These are phyloP conservation scores for Roridomyces roridus DNA, from an alignment of 768 basidiomycete species.

Conservation along the genomic window DNA sequence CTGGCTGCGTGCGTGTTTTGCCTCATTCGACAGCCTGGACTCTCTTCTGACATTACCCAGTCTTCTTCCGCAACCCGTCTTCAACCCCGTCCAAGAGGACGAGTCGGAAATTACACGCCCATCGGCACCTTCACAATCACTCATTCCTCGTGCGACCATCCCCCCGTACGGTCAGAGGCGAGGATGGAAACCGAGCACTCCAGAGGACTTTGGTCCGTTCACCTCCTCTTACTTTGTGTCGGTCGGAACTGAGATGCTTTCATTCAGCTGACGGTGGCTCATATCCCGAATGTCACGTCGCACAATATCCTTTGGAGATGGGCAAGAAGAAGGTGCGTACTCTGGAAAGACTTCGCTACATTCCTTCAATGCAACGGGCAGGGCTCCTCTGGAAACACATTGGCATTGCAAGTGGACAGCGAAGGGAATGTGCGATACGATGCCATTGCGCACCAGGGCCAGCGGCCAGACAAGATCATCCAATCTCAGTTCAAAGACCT, in stretches of 20 bases:
- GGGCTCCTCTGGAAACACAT: constrained; percentile 92
- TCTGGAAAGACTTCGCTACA: neutral
- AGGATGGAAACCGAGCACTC: constrained; percentile 85
- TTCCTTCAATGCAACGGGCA: constrained; percentile 35
- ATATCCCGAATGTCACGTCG: constrained; percentile 94
- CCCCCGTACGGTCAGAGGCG: constrained; percentile 88
- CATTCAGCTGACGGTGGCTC: constrained; percentile 79
- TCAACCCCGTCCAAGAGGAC: constrained; percentile 63
- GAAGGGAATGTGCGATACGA: constrained; percentile 98
- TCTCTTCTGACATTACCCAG: constrained; percentile 43
- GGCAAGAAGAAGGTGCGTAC: constrained; percentile 88
- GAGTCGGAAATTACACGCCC: constrained; percentile 57
- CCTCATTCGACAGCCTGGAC: neutral
- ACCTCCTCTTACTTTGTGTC: neutral
- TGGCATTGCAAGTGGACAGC: constrained; percentile 94
- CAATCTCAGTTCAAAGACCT: constrained; percentile 99
- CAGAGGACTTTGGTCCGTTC: constrained; percentile 81
- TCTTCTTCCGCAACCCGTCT: constrained; percentile 69
- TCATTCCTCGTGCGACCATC: constrained; percentile 58
- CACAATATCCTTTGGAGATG: constrained; percentile 96
- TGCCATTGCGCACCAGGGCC: constrained; percentile 95
- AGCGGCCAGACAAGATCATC: constrained; percentile 82
- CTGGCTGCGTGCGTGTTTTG: constrained; percentile 71
- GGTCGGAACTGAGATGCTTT: constrained; percentile 11
- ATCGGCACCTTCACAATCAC: constrained; percentile 39